Base-by-base conservation (phyloP, 1,139 yeast species). In the Taiozyma sp. region DNA sequence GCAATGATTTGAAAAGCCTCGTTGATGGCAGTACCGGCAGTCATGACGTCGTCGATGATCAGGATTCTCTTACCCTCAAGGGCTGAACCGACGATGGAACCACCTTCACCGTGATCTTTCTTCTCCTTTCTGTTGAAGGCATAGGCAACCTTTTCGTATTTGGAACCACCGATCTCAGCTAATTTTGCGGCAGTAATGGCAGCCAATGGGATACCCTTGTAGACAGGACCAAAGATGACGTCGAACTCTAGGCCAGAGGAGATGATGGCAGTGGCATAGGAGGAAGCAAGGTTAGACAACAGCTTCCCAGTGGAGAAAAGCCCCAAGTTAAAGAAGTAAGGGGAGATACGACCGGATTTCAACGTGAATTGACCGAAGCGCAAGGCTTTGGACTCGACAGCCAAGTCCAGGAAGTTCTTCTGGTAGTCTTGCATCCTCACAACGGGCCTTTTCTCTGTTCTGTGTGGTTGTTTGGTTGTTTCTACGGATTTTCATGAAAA, bases 91-190 rank as follows among this genome's bases (percentile, higher is more conserved):
- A 93, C 99, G 64, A 93, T 88, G 54, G 81, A 80, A 19, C 99
- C 99, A 56, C 99, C 99, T 74, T 93, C 99, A 50, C 99, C 99
- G 68, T 93, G 99, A 65, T 92, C 97, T 72, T 93, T 93, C 78
- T 87, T 89, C 71, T 93, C 99, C 73, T 87, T 87, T 73, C 95
- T 81, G 72, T 87, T 87, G 73, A 86, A 87, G 24, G 93, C 76
- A 66, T 86, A 90, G 49, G 82, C 85, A 54, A 84, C 75, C 54
- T 79, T 67, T 49, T 77, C 78, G 68, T 83, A 88, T 63, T 82
- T 83, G 55, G 80, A 80, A n/a, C 91, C 91, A 54, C 88, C 93
- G 59, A 91, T 76, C 71, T 93, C 98, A 38, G 95, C 96, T 58
- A 93, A 78, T 70, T 93, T 92, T 52, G 95, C 91, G 51, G 89